Base-by-base conservation (phyloP, 2,329 filamentous ascomycete genomes). In the Ceratocystis alfenasii region DNA sequence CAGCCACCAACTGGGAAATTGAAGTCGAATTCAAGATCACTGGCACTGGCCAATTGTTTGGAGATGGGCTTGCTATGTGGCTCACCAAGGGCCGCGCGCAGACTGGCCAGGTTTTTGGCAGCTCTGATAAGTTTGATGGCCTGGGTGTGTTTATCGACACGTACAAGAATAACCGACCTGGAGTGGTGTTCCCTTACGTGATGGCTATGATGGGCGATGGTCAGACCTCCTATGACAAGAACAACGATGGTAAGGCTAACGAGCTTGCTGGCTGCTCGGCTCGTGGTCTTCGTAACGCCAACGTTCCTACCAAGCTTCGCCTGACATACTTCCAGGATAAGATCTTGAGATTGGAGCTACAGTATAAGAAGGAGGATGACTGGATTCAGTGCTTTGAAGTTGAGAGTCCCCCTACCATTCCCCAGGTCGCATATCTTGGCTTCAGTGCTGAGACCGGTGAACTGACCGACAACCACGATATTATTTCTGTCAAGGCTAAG, bases 191-290 rank as follows among this genome's bases (percentile, higher is more conserved):
- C 77, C 94, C 94, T 63, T 96, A 96, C 74, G 88, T 99, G 72
- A 96, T 97, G 92, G 93, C 92, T 69, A 97, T 97, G 94, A 81
- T 91, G 70, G 94, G 94, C 68, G 94, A 99, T 75, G 93, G 94
- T 69, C 80, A 90, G 74, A 95, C 88, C 5, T 75, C 80, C 15
- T 99, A 99, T 77, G 91, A 97, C 79, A 91, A 96, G 79, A 86
- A 87, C 71, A 92, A 92, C 72, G 94, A 99, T 73, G 94, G 94
- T 74, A 97, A 96, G 81, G 83, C 85, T 66, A 91, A 89, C 72
- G 94, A 99, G 77, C 80, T 96, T 68, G 92, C 91, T 64, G 94
- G 94, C 68, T 99, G 94, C 80, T 96, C 93, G 76, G 93, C 92
- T 67, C 86, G 94, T 68, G 93, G 93, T 69, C 85, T 99, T 71